A percentile compares a stretch with the other conserved stretches of the same genome.
Evolutionary conservation across 352 stramenopile genomes (phyloP).

Genomic region (Pythium rhizo-oryzae): DNA sequence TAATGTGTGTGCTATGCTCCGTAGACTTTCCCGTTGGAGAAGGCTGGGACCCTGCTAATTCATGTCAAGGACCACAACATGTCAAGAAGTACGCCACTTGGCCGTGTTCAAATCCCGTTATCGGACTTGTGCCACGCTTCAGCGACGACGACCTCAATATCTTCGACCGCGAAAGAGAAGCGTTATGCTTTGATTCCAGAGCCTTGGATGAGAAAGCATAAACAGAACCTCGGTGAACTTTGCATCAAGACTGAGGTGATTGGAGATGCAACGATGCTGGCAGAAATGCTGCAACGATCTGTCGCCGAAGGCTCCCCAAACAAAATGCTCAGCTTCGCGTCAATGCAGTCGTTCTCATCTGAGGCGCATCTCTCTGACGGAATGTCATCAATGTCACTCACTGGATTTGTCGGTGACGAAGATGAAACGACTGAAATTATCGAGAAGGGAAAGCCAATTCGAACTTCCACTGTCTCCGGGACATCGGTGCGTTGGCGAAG

Average conservation of each 20-base stretch:
- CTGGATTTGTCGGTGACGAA: conserved; percentile 34
- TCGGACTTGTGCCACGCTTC: conserved; percentile 61
- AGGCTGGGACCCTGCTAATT: conserved; percentile 54
- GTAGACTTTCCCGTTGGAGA: conserved; percentile 50
- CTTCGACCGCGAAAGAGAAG: conserved; percentile 48
- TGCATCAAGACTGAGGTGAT: conserved; percentile 71
- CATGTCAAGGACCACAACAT: conserved; percentile 84
- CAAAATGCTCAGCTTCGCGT: conserved; percentile 60
- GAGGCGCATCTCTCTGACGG: conserved; percentile 38
- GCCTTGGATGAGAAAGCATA: conserved; percentile 74
- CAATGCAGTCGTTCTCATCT: conserved; percentile 51
- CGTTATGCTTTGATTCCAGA: conserved; percentile 62
- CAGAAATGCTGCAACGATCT: conserved; percentile 51
- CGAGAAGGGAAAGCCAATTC: conserved; percentile 40
- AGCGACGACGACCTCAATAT: conserved; percentile 55
- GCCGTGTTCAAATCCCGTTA: conserved; percentile 66
- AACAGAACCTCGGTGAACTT: conserved; percentile 57
- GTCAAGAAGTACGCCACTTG: conserved; percentile 61
- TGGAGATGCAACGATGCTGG: conserved; percentile 54
- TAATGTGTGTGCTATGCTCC: neutral
- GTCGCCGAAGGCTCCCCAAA: conserved; percentile 36
- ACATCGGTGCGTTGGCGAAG: conserved; percentile 50
- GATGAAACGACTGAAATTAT: conserved; percentile 55
- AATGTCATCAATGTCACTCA: conserved; percentile 17
- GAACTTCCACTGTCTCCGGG: conserved; percentile 40